A percentile compares a stretch with the other conserved stretches of the same genome.
These are phyloP conservation scores for Moricandia moricandioides DNA, from an alignment of 345 rosid genomes.

Conservation along the genomic window DNA sequence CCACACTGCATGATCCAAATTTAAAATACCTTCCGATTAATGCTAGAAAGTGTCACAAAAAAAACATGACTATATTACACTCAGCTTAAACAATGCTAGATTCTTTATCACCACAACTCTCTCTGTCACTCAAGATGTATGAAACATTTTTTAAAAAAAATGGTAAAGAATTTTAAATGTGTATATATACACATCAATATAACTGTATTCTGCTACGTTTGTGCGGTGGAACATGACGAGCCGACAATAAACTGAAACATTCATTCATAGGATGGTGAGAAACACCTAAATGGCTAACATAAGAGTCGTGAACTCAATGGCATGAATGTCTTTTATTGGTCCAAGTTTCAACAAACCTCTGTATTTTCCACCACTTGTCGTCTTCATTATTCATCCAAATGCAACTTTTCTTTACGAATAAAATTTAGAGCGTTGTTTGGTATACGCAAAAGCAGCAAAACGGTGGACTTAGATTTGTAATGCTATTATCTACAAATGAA, in stretches of 20 bases:
- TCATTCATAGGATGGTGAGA: background rate
- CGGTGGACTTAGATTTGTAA: background rate
- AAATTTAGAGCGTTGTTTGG: background rate
- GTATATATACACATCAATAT: background rate
- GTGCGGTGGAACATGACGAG: slow-evolving; percentile 17
- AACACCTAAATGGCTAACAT: slow-evolving; percentile 1
- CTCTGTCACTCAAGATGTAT: background rate
- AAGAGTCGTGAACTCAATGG: slow-evolving; percentile 6
- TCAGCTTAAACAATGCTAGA: background rate
- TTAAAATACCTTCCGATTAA: no score
- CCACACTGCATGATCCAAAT: no score
- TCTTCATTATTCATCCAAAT: background rate
- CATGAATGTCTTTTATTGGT: background rate
- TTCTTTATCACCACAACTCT: background rate
- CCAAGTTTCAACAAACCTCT: background rate
- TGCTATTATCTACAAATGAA: background rate
- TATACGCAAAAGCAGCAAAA: background rate
- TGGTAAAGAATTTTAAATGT: background rate
- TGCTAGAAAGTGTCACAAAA: background rate
- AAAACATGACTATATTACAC: background rate
- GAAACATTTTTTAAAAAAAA: background rate
- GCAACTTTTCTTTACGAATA: background rate
- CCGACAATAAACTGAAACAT: slow-evolving; percentile 17
- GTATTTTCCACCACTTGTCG: background rate
- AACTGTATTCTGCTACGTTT: background rate